A percentile compares a stretch with the other conserved stretches of the same genome.
phyloP scores from a whole-genome alignment of 116 monocot genomes.

The Papilionanthe hybrid region DNA sequence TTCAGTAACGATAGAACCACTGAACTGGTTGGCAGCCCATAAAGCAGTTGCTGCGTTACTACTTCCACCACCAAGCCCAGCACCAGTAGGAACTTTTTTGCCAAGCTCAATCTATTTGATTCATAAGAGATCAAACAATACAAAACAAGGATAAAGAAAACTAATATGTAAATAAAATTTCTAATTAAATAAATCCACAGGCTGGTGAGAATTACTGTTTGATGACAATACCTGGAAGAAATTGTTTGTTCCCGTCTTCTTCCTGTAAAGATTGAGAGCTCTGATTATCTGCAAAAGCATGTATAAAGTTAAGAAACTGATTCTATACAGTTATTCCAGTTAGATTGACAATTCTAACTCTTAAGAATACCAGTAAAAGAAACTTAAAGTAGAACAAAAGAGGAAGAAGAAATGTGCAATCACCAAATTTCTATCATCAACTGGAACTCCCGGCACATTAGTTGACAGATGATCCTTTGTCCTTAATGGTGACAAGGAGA shows the following conservation, averaged over 20 bases:
- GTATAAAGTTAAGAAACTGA: neutral
- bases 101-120: slow-evolving; percentile 79
- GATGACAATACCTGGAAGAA: slow-evolving; percentile 70
- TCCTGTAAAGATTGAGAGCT: slow-evolving; percentile 91
- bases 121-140: neutral
- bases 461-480: slow-evolving; percentile 71
- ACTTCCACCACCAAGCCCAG: slow-evolving; percentile 98
- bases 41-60: slow-evolving; percentile 96
- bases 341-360: neutral
- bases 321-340: neutral
- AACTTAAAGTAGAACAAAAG: neutral
- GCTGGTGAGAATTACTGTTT: neutral
- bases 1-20: slow-evolving; percentile 67
- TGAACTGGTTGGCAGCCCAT: slow-evolving; percentile 98
- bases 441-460: slow-evolving; percentile 77
- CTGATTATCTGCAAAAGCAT: slow-evolving; percentile 71
- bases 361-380: neutral
- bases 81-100: slow-evolving; percentile 94
- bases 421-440: slow-evolving; percentile 94
- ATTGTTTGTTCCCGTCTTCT: slow-evolving; percentile 86
- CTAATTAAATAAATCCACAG: neutral
- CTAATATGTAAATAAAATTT: neutral
- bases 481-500: slow-evolving; percentile 85
- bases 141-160: neutral
- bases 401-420: neutral